Evolutionary conservation across 805 yeast species (phyloP), one percentile per base, ranked within the genome.

Genomic region (baker's yeast (Saccharomyces cerevisiae)): DNA sequence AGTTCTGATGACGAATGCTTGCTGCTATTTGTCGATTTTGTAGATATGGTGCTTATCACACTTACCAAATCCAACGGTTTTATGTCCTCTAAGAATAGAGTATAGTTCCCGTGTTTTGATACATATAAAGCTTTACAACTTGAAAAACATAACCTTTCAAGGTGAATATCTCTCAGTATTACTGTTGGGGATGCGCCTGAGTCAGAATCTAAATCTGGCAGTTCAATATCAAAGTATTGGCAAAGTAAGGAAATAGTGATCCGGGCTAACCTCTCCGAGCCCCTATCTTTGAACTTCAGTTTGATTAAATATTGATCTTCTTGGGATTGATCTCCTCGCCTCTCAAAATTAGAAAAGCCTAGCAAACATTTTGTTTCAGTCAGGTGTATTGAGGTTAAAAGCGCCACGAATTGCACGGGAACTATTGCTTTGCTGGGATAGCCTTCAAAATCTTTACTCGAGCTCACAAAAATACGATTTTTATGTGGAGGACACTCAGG

Each of bases 221-320:
- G 11, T 5, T 59, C 62, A 9, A 64, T 41, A 24, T 59, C 59
- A 28, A 59, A 59, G 43, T 51, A 51, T 46, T 59, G 60, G 17
- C 63, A 58, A 10, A 64, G 36, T 47, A 62, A 48, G 13, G 61
- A 57, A 6, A 64, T 48, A n/a, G 59, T 59, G 57, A 64, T 57
- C 47, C 53, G 54, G 10, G 66, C 62, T 13, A 62, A 47, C 22
- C 50, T 55, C 32, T 53, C 53, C 6, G 66, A 46, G 10, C 51
- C 50, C 9, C 51, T 43, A 36, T 56, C 59, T 6, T 55, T 51
- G 48, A 58, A 59, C 4, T 51, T 54, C 24, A 65, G 43, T 41
- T 57, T 59, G 10, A 59, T 57, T 24, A 51, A 50, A 50, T 59
- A 60, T 6, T 58, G 58, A 9, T 48, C n/a, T 24, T 47, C 14